These are phyloP conservation scores for Cynara cardunculus DNA, from an alignment of 129 eudicot genomes.

Conservation along the genomic window DNA sequence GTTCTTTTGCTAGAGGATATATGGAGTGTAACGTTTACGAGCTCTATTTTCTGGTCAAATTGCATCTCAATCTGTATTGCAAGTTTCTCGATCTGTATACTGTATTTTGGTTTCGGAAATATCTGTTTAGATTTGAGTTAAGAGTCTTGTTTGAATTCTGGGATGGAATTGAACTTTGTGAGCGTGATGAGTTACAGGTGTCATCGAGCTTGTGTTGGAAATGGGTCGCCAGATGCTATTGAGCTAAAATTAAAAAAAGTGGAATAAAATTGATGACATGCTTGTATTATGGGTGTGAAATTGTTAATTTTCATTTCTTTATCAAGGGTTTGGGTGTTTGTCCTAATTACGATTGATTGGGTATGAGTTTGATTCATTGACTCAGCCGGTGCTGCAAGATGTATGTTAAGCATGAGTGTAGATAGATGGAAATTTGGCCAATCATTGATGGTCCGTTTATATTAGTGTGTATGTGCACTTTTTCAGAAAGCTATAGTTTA, in stretches of 20 bases:
- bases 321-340: background rate
- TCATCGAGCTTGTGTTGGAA: background rate
- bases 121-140: background rate
- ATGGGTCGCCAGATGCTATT: background rate
- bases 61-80: background rate
- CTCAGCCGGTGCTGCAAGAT: background rate
- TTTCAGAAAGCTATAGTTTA: background rate
- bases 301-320: background rate
- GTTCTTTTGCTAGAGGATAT: background rate
- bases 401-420: background rate
- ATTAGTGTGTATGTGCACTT: background rate
- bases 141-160: background rate
- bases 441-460: background rate
- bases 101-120: background rate
- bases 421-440: background rate
- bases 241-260: background rate
- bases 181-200: background rate
- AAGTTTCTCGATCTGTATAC: conserved; percentile 16
- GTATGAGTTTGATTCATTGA: conserved; percentile 1
- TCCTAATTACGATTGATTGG: background rate
- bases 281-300: background rate
- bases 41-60: background rate
- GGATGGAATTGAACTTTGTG: background rate
- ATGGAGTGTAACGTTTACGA: background rate
- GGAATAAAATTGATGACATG: background rate